Evolutionary conservation across 2,329 filamentous ascomycete species (phyloP).

Genomic region (Diaporthe humulicola): DNA sequence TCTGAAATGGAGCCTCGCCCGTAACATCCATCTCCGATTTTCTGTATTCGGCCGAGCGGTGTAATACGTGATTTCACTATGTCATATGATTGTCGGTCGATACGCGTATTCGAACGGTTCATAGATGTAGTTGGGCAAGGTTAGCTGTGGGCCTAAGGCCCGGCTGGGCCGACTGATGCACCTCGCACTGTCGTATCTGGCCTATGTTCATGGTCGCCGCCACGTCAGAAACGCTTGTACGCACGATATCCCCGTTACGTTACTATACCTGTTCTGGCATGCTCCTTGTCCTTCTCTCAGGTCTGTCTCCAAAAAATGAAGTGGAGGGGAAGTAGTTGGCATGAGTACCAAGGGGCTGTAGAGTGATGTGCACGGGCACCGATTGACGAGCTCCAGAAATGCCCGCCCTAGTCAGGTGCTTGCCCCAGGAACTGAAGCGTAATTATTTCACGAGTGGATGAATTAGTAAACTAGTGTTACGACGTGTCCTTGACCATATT

Average conservation of each 20-base stretch:
- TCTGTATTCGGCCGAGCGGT: slow-evolving; percentile 10
- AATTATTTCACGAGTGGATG: background rate
- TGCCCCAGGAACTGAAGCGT: background rate
- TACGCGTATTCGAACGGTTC: background rate
- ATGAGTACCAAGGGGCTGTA: too few species aligned
- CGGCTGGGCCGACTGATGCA: too few species aligned
- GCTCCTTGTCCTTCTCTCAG: background rate
- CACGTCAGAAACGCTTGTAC: too few species aligned
- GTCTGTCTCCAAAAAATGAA: background rate
- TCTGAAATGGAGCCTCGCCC: background rate
- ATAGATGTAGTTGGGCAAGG: background rate
- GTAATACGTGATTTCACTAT: background rate
- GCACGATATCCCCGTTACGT: background rate
- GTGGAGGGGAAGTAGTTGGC: background rate
- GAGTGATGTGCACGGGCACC: background rate
- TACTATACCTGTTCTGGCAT: background rate
- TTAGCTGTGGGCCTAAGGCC: background rate
- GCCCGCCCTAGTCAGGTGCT: background rate
- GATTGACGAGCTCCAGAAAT: background rate
- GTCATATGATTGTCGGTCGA: background rate
- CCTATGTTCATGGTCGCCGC: background rate
- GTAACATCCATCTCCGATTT: background rate
- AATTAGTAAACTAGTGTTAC: background rate
- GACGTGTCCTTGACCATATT: background rate
- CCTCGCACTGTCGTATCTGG: background rate